These are phyloP conservation scores for Corylus heterophylla DNA, from an alignment of 306 rosid genomes.

Conservation along the genomic window DNA sequence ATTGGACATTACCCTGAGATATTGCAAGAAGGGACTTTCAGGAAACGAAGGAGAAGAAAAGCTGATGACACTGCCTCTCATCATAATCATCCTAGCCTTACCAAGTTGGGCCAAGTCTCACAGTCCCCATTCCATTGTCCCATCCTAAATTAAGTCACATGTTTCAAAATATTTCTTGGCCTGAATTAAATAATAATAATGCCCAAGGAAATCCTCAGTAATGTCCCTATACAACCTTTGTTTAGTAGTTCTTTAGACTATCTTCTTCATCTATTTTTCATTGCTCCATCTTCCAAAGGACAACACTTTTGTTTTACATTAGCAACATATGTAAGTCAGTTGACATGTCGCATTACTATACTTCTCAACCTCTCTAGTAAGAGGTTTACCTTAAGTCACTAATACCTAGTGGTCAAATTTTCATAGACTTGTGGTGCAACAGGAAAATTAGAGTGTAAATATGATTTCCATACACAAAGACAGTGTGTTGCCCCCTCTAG, in stretches of 20 bases:
- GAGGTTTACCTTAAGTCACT: neutral
- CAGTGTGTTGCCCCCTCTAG: neutral
- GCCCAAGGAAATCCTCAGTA: neutral
- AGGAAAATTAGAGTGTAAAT: neutral
- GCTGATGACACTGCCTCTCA: neutral
- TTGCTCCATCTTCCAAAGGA: neutral
- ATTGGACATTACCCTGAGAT: neutral
- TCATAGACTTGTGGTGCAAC: too few relatives aligned
- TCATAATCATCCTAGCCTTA: conserved; percentile 5
- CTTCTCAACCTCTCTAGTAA: neutral
- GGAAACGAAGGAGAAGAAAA: neutral
- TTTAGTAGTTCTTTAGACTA: neutral
- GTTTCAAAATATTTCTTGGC: neutral
- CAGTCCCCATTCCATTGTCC: neutral
- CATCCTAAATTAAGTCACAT: neutral
- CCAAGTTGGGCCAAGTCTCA: neutral
- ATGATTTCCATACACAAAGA: neutral
- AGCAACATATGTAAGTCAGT: neutral
- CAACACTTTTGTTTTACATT: neutral
- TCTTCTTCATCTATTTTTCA: neutral
- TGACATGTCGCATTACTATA: neutral
- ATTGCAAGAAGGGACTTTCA: neutral
- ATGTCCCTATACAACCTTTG: neutral
- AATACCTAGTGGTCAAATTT: neutral
- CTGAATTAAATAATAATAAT: neutral